Evolutionary conservation across 2,329 filamentous ascomycete genomes (phyloP).

Genomic region (Exutisphaerella laricina): DNA sequence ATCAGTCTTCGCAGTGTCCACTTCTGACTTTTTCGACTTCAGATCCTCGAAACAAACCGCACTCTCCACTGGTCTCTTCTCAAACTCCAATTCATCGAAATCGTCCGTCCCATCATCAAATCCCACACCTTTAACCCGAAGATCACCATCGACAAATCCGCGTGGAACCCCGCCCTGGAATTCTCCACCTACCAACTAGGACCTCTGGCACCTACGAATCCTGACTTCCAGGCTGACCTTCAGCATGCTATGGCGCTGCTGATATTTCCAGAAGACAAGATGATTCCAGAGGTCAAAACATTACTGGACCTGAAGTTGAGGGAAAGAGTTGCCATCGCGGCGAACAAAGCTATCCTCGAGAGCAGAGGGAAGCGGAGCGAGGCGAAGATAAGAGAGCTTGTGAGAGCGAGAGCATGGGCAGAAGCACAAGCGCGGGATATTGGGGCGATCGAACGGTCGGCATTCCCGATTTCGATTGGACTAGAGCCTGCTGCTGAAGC

Average conservation of each 20-base stretch:
- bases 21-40: too few species aligned
- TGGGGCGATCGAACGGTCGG: slow-evolving; percentile 39
- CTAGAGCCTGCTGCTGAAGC: slow-evolving; percentile 30
- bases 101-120: slow-evolving; percentile 65
- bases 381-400: slow-evolving; percentile 73
- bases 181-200: slow-evolving; percentile 87
- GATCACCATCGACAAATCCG: slow-evolving; percentile 63
- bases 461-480: slow-evolving; percentile 36
- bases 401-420: slow-evolving; percentile 79
- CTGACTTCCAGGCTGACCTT: slow-evolving; percentile 75
- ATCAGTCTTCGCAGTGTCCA: too few species aligned
- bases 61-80: slow-evolving; percentile 84
- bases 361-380: slow-evolving; percentile 68
- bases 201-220: slow-evolving; percentile 75
- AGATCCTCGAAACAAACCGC: slow-evolving; percentile 84
- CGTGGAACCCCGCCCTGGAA: slow-evolving; percentile 72
- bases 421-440: slow-evolving; percentile 56
- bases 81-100: slow-evolving; percentile 85
- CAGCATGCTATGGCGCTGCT: slow-evolving; percentile 91
- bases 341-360: slow-evolving; percentile 82
- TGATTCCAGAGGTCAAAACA: slow-evolving; percentile 68
- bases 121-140: slow-evolving; percentile 40
- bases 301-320: slow-evolving; percentile 76
- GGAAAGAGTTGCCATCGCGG: slow-evolving; percentile 74
- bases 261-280: slow-evolving; percentile 75